These are phyloP conservation scores for Gossypioides kirkii DNA, from an alignment of 345 rosid genomes.

Conservation along the genomic window DNA sequence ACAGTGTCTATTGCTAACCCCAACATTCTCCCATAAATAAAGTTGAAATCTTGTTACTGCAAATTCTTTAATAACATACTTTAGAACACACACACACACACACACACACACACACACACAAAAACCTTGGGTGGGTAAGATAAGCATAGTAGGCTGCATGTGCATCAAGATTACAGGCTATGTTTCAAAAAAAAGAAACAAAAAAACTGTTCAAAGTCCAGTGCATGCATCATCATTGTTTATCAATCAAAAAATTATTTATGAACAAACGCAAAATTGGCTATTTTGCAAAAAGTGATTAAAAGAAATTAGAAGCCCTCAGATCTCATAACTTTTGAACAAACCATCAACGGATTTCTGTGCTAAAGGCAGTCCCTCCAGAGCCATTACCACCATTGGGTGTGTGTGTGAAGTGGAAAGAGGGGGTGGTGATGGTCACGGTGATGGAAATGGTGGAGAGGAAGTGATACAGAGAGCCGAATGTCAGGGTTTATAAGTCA, in stretches of 20 bases:
- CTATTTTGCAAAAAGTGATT: neutral
- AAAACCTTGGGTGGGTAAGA: too few relatives aligned
- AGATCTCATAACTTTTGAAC: conserved; percentile 55
- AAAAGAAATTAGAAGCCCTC: conserved; percentile 31
- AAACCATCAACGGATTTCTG: conserved; percentile 31
- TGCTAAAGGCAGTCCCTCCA: conserved; percentile 26
- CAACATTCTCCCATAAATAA: neutral
- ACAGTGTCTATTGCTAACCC: neutral
- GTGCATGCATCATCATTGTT: conserved; percentile 4
- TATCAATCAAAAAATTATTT: too few relatives aligned
- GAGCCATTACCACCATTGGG: conserved; percentile 21
- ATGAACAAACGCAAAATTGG: neutral
- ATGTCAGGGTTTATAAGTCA: too few relatives aligned
- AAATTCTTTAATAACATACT: neutral
- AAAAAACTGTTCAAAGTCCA: conserved; percentile 10
- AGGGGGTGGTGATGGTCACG: too few relatives aligned
- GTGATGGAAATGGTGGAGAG: too few relatives aligned
- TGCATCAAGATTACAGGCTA: too few relatives aligned
- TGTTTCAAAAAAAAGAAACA: neutral
- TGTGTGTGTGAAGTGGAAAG: neutral
- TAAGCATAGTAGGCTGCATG: too few relatives aligned
- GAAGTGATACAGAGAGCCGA: too few relatives aligned
- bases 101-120: neutral
- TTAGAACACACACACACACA: neutral
- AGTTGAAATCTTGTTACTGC: neutral